A percentile compares a stretch with the other conserved stretches of the same genome.
These are phyloP conservation scores for Nakaseomyces delphensis DNA, from an alignment of 1,139 yeast species.

Conservation along the genomic window DNA sequence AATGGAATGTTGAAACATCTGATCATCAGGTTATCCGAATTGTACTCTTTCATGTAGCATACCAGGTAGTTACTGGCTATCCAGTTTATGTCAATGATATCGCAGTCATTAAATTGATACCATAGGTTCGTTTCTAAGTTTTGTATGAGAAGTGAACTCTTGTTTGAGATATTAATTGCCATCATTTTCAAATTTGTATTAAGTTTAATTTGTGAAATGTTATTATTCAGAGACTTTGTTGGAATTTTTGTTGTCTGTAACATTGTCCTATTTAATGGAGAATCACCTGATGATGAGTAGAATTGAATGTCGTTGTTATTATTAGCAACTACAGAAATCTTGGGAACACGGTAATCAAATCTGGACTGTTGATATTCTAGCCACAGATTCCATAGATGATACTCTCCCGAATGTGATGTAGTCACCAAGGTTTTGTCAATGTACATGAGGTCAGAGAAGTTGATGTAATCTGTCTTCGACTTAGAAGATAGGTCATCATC, in stretches of 20 bases:
- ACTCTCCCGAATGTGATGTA: slow-evolving; percentile 20
- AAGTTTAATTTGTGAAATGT: slow-evolving; percentile 18
- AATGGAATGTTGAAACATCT: slow-evolving; percentile 25
- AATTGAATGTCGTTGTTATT: slow-evolving; percentile 24
- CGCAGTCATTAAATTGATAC: slow-evolving; percentile 23
- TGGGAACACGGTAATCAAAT: slow-evolving; percentile 21
- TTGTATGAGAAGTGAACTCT: slow-evolving; percentile 24
- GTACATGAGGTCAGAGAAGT: slow-evolving; percentile 17
- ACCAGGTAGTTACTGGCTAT: slow-evolving; percentile 27
- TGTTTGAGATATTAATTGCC: slow-evolving; percentile 27
- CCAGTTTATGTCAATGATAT: slow-evolving; percentile 27
- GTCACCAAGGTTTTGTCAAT: slow-evolving; percentile 20
- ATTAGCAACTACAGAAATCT: slow-evolving; percentile 19
- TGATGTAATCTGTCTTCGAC: neutral
- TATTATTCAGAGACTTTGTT: slow-evolving; percentile 28
- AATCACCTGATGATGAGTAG: slow-evolving; percentile 24
- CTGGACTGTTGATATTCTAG: slow-evolving; percentile 17
- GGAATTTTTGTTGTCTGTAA: slow-evolving; percentile 26
- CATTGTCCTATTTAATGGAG: slow-evolving; percentile 13
- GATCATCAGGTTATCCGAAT: slow-evolving; percentile 14
- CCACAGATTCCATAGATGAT: slow-evolving; percentile 27
- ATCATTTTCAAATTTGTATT: slow-evolving; percentile 22
- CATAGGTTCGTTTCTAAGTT: slow-evolving; percentile 25
- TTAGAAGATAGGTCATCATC: neutral
- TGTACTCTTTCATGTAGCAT: slow-evolving; percentile 22